These are phyloP conservation scores for Blastobotrys chiropterorum DNA, from an alignment of 805 yeast species.

Conservation along the genomic window DNA sequence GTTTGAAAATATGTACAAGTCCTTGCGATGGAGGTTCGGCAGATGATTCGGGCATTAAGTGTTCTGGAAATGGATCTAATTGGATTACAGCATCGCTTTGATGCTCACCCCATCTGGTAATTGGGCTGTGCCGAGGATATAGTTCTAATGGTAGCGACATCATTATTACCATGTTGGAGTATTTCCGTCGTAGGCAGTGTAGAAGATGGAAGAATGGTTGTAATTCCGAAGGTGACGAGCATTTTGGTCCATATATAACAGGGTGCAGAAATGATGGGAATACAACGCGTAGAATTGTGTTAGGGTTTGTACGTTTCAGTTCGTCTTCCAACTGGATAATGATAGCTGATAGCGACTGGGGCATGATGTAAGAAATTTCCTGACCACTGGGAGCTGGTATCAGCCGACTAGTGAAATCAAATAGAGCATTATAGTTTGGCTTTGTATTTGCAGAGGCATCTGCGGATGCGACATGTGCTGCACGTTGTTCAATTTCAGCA, in stretches of 20 bases:
- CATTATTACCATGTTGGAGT: slow-evolving; percentile 43
- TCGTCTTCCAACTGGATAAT: slow-evolving; percentile 17
- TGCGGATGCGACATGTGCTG: slow-evolving; percentile 7
- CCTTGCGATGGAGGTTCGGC: slow-evolving; percentile 49
- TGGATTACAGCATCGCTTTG: slow-evolving; percentile 64
- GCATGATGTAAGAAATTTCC: slow-evolving; percentile 55
- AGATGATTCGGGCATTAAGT: slow-evolving; percentile 24
- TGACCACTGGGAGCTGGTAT: slow-evolving; percentile 57
- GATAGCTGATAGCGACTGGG: slow-evolving; percentile 21
- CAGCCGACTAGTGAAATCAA: slow-evolving; percentile 70
- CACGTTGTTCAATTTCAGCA: slow-evolving; percentile 17
- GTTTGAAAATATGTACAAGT: slow-evolving; percentile 62
- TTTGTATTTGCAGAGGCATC: slow-evolving; percentile 19
- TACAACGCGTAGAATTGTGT: slow-evolving; percentile 54
- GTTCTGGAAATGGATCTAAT: slow-evolving; percentile 77
- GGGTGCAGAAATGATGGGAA: slow-evolving; percentile 81
- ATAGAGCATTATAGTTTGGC: slow-evolving; percentile 56
- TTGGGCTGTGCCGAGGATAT: slow-evolving; percentile 46
- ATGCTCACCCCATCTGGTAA: slow-evolving; percentile 50
- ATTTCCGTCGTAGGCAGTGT: slow-evolving; percentile 44
- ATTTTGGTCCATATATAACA: slow-evolving; percentile 52
- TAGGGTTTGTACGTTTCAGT: slow-evolving; percentile 11
- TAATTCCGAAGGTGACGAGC: slow-evolving; percentile 41
- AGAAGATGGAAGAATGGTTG: slow-evolving; percentile 59
- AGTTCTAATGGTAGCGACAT: slow-evolving; percentile 59